A percentile compares a stretch with the other conserved stretches of the same genome.
phyloP scores from a whole-genome alignment of 2,329 filamentous ascomycete species.

The Diaporthe citri region DNA sequence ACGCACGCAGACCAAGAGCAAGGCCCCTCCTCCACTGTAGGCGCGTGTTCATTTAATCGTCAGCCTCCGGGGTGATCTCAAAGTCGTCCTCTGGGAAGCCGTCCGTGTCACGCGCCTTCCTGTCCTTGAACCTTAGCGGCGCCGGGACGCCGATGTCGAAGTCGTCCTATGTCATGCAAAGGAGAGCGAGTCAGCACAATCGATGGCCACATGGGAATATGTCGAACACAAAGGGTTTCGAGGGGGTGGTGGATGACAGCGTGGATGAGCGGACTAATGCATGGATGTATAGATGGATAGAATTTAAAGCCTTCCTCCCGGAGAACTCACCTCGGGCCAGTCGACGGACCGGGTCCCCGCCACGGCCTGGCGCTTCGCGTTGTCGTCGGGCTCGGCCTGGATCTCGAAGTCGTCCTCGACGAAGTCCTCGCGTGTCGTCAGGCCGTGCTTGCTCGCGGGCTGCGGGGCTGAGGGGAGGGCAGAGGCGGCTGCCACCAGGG shows the following conservation, averaged over 20 bases:
- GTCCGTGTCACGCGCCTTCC: not conserved
- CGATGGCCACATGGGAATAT: not conserved
- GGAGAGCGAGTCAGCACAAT: not conserved
- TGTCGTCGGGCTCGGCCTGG: not conserved
- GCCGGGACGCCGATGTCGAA: constrained; percentile 16
- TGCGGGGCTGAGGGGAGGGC: not conserved
- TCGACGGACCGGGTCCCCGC: not conserved
- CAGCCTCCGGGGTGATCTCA: constrained; percentile 7
- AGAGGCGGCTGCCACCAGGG: constrained; percentile 12
- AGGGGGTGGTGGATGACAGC: not conserved
- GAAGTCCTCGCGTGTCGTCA: not conserved
- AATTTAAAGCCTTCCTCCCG: not conserved
- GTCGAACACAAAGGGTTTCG: not conserved
- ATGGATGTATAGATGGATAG: no score
- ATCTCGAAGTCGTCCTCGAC: constrained; percentile 24
- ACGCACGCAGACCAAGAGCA: not conserved
- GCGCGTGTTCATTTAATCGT: not conserved
- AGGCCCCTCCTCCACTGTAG: not conserved
- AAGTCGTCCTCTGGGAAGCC: constrained; percentile 17
- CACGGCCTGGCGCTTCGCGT: not conserved
- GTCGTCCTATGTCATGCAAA: not conserved
- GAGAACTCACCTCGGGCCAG: constrained; percentile 14
- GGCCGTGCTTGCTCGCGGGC: not conserved
- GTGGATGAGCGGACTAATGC: no score
- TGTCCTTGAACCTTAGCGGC: not conserved